These are phyloP conservation scores for Dioszegia crocea DNA, from an alignment of 768 basidiomycete genomes.

Conservation along the genomic window DNA sequence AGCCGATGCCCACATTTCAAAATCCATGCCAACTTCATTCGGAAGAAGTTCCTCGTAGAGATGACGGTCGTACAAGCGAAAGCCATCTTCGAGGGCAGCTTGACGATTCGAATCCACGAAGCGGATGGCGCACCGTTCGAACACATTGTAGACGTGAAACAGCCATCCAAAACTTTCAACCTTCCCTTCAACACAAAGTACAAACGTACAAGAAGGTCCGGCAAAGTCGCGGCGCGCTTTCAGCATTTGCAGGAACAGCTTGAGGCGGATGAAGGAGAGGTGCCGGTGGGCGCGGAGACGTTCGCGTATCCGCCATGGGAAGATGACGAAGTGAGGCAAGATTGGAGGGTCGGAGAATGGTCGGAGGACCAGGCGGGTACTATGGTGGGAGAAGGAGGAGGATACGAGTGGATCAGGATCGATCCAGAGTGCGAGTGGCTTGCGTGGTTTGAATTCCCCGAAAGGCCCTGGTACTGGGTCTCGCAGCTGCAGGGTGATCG, in stretches of 20 bases:
- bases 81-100: slow-evolving; percentile 84
- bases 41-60: slow-evolving; percentile 98
- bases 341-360: slow-evolving; percentile 98
- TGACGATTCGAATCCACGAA: slow-evolving; percentile 98
- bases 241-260: slow-evolving; percentile 35
- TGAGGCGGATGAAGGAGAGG: slow-evolving; percentile 28
- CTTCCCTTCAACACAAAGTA: slow-evolving; percentile 77
- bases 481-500: slow-evolving; percentile 90
- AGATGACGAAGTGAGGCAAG: slow-evolving; percentile 58
- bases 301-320: slow-evolving; percentile 95
- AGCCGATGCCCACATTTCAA: slow-evolving; percentile 90
- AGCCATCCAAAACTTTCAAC: slow-evolving; percentile 85
- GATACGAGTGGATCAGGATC: slow-evolving; percentile 97
- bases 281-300: slow-evolving; percentile 52
- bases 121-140: slow-evolving; percentile 99
- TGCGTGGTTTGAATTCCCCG: slow-evolving; percentile 65
- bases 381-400: slow-evolving; percentile 80
- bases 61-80: slow-evolving; percentile 87
- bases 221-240: slow-evolving; percentile 37
- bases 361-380: slow-evolving; percentile 88
- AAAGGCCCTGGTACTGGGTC: slow-evolving; percentile 97
- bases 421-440: slow-evolving; percentile 99
- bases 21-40: slow-evolving; percentile 85
- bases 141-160: slow-evolving; percentile 88
- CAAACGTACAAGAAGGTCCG: slow-evolving; percentile 38